A percentile compares a stretch with the other conserved stretches of the same genome.
Evolutionary conservation across 441 rosid genomes (phyloP).

Genomic region (Aleurites moluccanus): DNA sequence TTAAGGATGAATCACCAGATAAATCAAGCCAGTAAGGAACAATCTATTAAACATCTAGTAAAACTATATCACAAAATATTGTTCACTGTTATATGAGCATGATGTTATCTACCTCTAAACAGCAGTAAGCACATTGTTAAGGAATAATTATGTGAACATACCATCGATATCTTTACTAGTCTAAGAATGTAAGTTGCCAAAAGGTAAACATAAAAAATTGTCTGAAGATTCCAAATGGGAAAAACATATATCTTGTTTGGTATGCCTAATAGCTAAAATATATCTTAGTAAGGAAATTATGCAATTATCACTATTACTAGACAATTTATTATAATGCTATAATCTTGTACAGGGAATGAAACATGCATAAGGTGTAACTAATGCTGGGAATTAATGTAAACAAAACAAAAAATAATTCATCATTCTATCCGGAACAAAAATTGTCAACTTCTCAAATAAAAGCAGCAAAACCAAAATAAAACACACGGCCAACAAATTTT

Average conservation of each 20-base stretch:
- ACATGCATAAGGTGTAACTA: no score
- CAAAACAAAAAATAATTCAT: background rate
- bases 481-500: background rate
- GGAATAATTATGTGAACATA: background rate
- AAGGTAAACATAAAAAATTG: background rate
- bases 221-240: background rate
- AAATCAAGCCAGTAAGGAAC: background rate
- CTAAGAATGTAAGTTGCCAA: background rate
- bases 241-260: background rate
- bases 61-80: background rate
- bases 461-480: background rate
- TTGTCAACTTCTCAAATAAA: background rate
- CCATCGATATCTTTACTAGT: background rate
- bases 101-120: background rate
- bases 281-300: background rate
- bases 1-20: conserved; percentile 5
- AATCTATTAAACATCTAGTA: background rate
- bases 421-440: background rate
- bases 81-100: background rate
- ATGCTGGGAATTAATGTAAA: background rate
- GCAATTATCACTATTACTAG: background rate
- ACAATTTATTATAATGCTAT: background rate
- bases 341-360: no score
- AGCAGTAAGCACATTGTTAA: background rate
- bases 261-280: background rate